Evolutionary conservation across 1,284 basidiomycete species (phyloP).

Genomic region (Amylostereum areolatum): DNA sequence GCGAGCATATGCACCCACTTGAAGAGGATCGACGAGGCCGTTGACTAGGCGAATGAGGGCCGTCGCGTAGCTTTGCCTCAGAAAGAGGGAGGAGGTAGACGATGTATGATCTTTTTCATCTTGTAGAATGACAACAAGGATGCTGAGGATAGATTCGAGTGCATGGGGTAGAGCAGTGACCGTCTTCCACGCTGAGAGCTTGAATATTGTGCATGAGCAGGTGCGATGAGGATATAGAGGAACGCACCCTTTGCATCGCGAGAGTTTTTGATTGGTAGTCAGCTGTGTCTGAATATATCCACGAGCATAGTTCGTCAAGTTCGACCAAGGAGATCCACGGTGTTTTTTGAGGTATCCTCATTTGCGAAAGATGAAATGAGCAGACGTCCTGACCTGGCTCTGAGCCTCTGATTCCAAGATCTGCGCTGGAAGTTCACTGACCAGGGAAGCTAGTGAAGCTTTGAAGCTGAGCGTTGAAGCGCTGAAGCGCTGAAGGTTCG

Average conservation of each 20-base stretch:
- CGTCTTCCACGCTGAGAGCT: conserved; percentile 76
- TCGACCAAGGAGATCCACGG: conserved; percentile 77
- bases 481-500: no score
- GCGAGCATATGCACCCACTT: conserved; percentile 81
- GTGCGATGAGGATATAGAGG: conserved; percentile 20
- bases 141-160: conserved; percentile 63
- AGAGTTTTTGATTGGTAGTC: conserved; percentile 49
- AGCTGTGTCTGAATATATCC: conserved; percentile 70
- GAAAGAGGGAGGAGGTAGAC: conserved; percentile 34
- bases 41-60: conserved; percentile 90
- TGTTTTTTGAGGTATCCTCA: conserved; percentile 77
- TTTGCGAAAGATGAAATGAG: conserved; percentile 28
- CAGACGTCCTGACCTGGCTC: no score
- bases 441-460: no score
- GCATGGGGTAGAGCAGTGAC: conserved; percentile 68
- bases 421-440: no score
- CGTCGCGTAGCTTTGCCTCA: conserved; percentile 67
- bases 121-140: conserved; percentile 59
- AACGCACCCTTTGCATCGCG: conserved; percentile 63
- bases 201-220: conserved; percentile 9
- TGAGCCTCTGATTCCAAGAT: no score
- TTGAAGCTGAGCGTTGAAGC: no score
- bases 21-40: conserved; percentile 90
- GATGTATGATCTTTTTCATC: conserved; percentile 25
- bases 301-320: conserved; percentile 75